Percentiles rank a stretch among this genome's conserved stretches.
Conservation (phyloP, 2,329 filamentous ascomycete species). For the Exophiala sp. region DNA sequence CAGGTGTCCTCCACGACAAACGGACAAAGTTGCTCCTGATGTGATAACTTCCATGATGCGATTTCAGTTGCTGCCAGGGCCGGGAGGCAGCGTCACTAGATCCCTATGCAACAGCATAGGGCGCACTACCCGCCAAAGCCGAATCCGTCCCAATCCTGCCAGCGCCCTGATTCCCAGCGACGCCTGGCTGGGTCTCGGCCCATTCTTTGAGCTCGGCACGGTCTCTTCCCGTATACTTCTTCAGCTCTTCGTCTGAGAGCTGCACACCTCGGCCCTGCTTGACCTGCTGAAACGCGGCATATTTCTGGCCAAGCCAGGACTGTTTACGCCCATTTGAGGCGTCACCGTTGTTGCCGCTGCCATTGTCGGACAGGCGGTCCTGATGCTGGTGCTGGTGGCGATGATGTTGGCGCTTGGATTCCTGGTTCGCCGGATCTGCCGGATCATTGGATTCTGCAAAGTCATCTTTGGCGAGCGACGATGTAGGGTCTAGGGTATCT, state of each 20-base stretch:
- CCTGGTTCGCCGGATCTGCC: constrained; percentile 13
- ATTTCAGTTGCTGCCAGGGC: too few species aligned
- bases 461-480: constrained; percentile 13
- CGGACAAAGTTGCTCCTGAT: too few species aligned
- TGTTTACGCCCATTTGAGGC: constrained; percentile 7
- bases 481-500: constrained; percentile 15
- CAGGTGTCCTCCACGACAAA: too few species aligned
- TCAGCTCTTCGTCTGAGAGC: constrained; percentile 22
- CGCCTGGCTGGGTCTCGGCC: constrained; percentile 11
- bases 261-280: constrained; percentile 6
- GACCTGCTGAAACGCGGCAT: constrained; percentile 12
- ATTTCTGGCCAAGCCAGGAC: constrained; percentile 23
- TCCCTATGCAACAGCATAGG: background rate
- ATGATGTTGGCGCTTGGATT: background rate
- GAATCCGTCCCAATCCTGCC: constrained; percentile 3
- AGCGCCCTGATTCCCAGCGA: constrained; percentile 14
- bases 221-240: constrained; percentile 24
- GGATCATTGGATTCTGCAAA: constrained; percentile 24
- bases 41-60: too few species aligned
- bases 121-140: constrained; percentile 1
- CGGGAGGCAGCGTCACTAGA: too few species aligned
- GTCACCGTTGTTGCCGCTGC: background rate
- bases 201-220: constrained; percentile 16
- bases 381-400: background rate
- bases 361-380: too few species aligned